Evolutionary conservation across 305 asterid species (phyloP).

Genomic region (Salvia sclarea): DNA sequence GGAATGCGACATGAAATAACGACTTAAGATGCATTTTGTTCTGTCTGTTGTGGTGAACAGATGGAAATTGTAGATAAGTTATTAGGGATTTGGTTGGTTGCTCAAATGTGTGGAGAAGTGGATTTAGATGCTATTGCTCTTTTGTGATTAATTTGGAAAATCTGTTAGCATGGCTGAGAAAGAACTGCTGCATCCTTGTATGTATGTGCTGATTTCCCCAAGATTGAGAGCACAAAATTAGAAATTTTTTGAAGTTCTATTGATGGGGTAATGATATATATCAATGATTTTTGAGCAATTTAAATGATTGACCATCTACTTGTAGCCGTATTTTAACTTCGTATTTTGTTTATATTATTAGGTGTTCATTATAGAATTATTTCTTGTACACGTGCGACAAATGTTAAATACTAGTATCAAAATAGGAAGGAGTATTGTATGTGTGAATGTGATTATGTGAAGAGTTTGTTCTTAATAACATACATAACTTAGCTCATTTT

Average conservation of each 20-base stretch:
- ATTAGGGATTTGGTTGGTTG: slow-evolving; percentile 29
- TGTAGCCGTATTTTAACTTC: neutral
- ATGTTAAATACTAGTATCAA: too few relatives aligned
- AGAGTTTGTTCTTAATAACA: too few relatives aligned
- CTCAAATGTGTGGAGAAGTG: slow-evolving; percentile 28
- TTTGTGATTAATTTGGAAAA: slow-evolving; percentile 12
- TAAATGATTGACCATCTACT: neutral
- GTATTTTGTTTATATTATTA: neutral
- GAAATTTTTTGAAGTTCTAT: neutral
- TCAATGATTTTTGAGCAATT: neutral
- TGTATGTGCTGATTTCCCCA: neutral
- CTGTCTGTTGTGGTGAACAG: slow-evolving; percentile 25
- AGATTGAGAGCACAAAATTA: neutral
- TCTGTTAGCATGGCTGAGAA: neutral
- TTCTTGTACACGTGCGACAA: neutral
- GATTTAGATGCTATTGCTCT: slow-evolving; percentile 4
- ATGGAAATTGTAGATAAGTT: slow-evolving; percentile 36
- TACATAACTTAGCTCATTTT: too few relatives aligned
- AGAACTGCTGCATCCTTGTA: neutral
- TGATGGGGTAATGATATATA: neutral
- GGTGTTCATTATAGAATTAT: neutral
- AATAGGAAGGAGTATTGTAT: too few relatives aligned
- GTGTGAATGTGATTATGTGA: too few relatives aligned
- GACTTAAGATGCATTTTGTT: slow-evolving; percentile 24
- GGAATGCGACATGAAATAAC: slow-evolving; percentile 53